These are phyloP conservation scores for Cercospora sp. DNA, from an alignment of 2,329 filamentous ascomycete genomes.

Conservation along the genomic window DNA sequence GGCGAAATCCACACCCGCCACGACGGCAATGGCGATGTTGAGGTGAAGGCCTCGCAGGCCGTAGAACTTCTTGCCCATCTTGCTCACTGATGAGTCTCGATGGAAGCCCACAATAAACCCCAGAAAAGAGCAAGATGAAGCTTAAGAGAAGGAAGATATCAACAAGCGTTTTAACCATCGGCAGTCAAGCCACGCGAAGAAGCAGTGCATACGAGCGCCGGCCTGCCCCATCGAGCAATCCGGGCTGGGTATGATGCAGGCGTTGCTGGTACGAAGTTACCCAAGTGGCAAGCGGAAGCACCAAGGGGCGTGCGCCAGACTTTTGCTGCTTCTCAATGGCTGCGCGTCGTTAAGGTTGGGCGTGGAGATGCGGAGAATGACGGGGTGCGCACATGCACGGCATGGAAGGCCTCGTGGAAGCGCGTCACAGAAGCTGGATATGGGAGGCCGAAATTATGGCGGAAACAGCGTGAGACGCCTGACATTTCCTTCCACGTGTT, in stretches of 20 bases:
- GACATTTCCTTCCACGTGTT: neutral
- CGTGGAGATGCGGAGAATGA: constrained; percentile 13
- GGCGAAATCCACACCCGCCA: constrained; percentile 46
- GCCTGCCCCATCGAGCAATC: constrained; percentile 12
- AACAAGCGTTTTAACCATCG: constrained; percentile 6
- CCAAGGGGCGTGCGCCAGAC: neutral
- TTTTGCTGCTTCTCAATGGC: neutral
- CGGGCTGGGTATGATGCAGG: constrained; percentile 11
- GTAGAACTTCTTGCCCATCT: constrained; percentile 37
- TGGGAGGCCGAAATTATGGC: constrained; percentile 6
- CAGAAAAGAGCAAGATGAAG: neutral
- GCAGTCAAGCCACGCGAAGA: constrained; percentile 6
- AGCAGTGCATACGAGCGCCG: constrained; percentile 5
- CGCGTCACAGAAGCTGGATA: neutral
- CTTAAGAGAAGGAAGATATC: constrained; percentile 8
- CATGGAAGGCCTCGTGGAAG: neutral
- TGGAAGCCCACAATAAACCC: neutral
- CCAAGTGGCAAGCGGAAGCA: constrained; percentile 1
- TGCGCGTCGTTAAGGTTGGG: constrained; percentile 2
- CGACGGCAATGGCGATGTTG: constrained; percentile 46
- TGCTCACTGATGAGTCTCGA: neutral
- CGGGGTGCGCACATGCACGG: neutral
- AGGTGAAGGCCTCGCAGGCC: constrained; percentile 46
- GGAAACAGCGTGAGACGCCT: neutral
- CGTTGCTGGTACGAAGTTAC: constrained; percentile 3